These are phyloP conservation scores for Arachnomyces sp. DNA, from an alignment of 2,329 filamentous ascomycete species.

Conservation along the genomic window DNA sequence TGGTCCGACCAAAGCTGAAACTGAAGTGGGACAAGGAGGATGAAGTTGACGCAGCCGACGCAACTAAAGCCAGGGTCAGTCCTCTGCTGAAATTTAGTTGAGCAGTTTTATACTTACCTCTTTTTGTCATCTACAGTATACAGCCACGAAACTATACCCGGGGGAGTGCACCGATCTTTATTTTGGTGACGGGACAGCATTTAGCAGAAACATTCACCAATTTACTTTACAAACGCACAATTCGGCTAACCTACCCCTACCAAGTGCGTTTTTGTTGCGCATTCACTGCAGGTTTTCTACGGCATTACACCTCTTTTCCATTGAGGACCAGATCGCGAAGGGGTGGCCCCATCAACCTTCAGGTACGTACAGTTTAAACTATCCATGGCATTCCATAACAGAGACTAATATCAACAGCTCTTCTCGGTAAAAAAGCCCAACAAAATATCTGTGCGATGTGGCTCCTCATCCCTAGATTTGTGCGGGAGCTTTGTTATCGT, in stretches of 20 bases:
- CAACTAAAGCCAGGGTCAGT: not conserved
- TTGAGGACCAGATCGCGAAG: slow-evolving; percentile 7
- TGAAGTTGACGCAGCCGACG: not conserved
- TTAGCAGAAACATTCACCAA: slow-evolving; percentile 1
- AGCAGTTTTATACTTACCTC: not conserved
- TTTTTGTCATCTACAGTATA: not conserved
- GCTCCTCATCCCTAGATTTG: slow-evolving; percentile 4
- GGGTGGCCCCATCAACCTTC: slow-evolving; percentile 8
- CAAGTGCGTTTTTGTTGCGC: slow-evolving; percentile 6
- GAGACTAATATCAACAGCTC: not conserved
- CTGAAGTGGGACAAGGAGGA: not conserved
- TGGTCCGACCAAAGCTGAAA: slow-evolving; percentile 3
- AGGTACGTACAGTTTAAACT: not conserved
- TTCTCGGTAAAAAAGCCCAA: not conserved
- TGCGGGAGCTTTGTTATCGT: slow-evolving; percentile 2
- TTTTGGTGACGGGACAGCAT: not conserved
- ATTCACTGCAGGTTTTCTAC: slow-evolving; percentile 9
- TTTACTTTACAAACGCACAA: slow-evolving; percentile 7
- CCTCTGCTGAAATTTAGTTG: not conserved
- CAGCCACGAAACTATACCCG: too few species aligned
- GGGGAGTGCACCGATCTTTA: not conserved
- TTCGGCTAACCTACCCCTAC: slow-evolving; percentile 3
- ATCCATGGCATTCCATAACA: not conserved
- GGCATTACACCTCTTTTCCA: slow-evolving; percentile 9
- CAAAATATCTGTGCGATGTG: slow-evolving; percentile 1